phyloP scores from a whole-genome alignment of 78 protist genomes.

The Dictyostelium capitatum region DNA sequence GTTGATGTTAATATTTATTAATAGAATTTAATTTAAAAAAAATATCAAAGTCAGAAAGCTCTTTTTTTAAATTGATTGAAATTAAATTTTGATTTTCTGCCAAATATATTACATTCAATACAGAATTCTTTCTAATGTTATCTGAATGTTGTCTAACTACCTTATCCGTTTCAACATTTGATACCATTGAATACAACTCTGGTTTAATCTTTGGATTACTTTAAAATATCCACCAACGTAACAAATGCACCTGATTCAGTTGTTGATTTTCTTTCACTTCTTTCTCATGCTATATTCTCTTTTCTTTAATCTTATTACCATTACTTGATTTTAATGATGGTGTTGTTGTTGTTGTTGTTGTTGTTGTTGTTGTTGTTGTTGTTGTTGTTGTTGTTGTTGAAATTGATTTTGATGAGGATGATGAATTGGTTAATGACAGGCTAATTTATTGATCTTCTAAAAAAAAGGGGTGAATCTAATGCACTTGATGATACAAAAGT shows the following conservation, averaged over 20 bases:
- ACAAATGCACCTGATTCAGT: background rate
- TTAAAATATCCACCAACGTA: slow-evolving; percentile 76
- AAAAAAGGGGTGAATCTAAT: slow-evolving; percentile 13
- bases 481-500: background rate
- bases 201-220: slow-evolving; percentile 65
- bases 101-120: too few species aligned
- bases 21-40: too few species aligned
- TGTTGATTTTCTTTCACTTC: slow-evolving; percentile 38
- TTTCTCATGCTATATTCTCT: slow-evolving; percentile 30
- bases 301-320: background rate
- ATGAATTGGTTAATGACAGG: too few species aligned
- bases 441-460: slow-evolving; percentile 24
- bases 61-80: too few species aligned
- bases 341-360: too few species aligned
- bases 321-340: background rate
- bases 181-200: slow-evolving; percentile 32
- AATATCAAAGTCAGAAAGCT: too few species aligned
- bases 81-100: too few species aligned
- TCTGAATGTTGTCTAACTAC: slow-evolving; percentile 73
- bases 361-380: too few species aligned
- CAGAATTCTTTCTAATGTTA: slow-evolving; percentile 60
- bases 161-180: slow-evolving; percentile 28
- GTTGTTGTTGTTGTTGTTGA: too few species aligned
- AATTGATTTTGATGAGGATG: too few species aligned
- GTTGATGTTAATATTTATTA: too few species aligned